These are phyloP conservation scores for Cylindrodendrum hubeiense DNA, from an alignment of 2,329 filamentous ascomycete species.

Conservation along the genomic window DNA sequence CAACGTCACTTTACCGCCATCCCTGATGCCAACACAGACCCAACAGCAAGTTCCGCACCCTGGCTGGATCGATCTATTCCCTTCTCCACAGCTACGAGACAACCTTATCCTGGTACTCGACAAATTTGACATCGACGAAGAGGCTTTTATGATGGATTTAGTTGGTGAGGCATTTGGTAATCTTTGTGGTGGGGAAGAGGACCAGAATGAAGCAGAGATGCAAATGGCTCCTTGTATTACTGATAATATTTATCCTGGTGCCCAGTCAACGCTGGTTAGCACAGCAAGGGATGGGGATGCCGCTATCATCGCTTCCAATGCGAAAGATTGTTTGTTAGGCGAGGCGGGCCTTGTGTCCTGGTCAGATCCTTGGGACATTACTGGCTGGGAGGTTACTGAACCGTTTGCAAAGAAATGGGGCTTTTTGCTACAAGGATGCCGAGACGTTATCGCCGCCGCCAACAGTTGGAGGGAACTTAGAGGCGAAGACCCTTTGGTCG, in stretches of 20 bases:
- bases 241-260: background rate
- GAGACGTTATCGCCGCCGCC: conserved; percentile 25
- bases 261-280: background rate
- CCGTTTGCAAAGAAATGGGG: conserved; percentile 33
- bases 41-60: conserved; percentile 31
- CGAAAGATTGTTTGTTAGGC: background rate
- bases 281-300: background rate
- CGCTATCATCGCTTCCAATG: background rate
- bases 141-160: conserved; percentile 30
- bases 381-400: conserved; percentile 31
- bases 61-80: conserved; percentile 36
- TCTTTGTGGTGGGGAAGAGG: conserved; percentile 8
- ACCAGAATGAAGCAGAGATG: background rate
- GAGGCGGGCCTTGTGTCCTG: conserved; percentile 31
- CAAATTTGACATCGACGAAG: conserved; percentile 25
- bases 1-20: conserved; percentile 12
- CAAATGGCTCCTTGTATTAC: background rate
- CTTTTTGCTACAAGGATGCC: conserved; percentile 29
- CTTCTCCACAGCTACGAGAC: conserved; percentile 33
- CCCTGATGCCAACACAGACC: conserved; percentile 30
- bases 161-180: conserved; percentile 23
- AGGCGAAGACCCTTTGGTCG: conserved; percentile 29
- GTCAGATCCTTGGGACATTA: conserved; percentile 35
- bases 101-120: conserved; percentile 33
- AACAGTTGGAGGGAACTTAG: conserved; percentile 30